These are phyloP conservation scores for Arabis alpina DNA, from an alignment of 345 rosid genomes.

Conservation along the genomic window DNA sequence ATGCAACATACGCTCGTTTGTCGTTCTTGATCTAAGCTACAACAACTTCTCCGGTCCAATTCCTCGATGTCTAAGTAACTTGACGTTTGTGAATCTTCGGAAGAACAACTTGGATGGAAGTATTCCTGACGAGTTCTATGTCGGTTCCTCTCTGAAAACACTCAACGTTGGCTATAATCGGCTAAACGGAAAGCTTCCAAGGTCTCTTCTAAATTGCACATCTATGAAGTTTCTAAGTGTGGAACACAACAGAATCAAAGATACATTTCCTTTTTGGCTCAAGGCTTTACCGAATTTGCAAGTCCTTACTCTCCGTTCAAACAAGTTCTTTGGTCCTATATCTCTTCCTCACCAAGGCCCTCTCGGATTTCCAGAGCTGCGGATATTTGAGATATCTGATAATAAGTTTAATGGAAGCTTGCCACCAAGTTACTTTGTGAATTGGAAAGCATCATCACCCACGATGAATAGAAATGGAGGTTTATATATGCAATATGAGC, in stretches of 20 bases:
- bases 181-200: conserved; percentile 21
- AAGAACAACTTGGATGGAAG: neutral
- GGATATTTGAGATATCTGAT: conserved; percentile 10
- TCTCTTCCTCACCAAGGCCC: conserved; percentile 27
- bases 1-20: too few species aligned
- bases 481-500: neutral
- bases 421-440: conserved; percentile 14
- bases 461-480: neutral
- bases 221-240: neutral
- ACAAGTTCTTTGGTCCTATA: conserved; percentile 2
- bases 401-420: conserved; percentile 27
- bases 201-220: conserved; percentile 8
- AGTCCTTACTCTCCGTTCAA: conserved; percentile 3
- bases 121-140: neutral
- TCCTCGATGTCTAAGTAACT: too few species aligned
- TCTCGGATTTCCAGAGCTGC: conserved; percentile 9
- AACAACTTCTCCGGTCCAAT: too few species aligned
- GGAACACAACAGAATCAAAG: neutral
- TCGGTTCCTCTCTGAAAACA: neutral
- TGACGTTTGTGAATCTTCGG: too few species aligned
- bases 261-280: conserved; percentile 30
- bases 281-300: neutral
- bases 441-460: conserved; percentile 21
- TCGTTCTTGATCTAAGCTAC: too few species aligned
- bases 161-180: neutral